These are phyloP conservation scores for Coleophoma crateriformis DNA, from an alignment of 2,329 filamentous ascomycete species.

Conservation along the genomic window DNA sequence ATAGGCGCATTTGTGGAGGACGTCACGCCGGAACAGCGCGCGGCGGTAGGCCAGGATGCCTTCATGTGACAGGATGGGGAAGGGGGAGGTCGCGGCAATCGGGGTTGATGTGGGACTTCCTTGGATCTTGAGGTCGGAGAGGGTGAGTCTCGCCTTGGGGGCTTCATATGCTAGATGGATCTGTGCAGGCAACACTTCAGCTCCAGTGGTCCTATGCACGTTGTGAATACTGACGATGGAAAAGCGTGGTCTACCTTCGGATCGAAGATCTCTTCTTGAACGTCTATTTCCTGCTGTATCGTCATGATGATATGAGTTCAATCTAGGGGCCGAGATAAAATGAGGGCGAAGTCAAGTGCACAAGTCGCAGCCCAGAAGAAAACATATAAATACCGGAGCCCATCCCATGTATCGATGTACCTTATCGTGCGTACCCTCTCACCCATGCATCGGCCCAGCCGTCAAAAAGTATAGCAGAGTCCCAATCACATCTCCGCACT, in stretches of 20 bases:
- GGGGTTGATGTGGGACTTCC: background rate
- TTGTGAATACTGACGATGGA: background rate
- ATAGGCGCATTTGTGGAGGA: slow-evolving; percentile 3
- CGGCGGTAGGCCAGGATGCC: slow-evolving; percentile 3
- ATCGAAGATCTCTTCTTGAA: background rate
- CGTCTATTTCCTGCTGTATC: background rate
- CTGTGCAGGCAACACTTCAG: background rate
- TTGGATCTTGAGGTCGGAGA: slow-evolving; percentile 3
- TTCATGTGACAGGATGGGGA: slow-evolving; percentile 4
- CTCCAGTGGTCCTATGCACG: background rate
- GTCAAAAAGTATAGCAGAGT: too few relatives aligned
- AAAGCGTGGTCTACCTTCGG: background rate
- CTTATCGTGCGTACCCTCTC: too few relatives aligned
- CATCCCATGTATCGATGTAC: too few relatives aligned
- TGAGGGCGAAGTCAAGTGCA: too few relatives aligned
- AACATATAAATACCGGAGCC: too few relatives aligned
- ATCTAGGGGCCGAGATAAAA: too few relatives aligned
- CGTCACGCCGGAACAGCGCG: slow-evolving; percentile 1
- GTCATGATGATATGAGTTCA: background rate
- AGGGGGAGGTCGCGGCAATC: slow-evolving; percentile 4
- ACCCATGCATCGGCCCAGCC: too few relatives aligned
- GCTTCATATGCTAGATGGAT: slow-evolving; percentile 3
- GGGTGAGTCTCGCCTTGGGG: slow-evolving; percentile 1
- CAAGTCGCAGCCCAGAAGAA: too few relatives aligned
- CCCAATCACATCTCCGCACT: too few relatives aligned